These are phyloP conservation scores for Elongisporangium anandrum DNA, from an alignment of 352 stramenopile genomes.

Conservation along the genomic window DNA sequence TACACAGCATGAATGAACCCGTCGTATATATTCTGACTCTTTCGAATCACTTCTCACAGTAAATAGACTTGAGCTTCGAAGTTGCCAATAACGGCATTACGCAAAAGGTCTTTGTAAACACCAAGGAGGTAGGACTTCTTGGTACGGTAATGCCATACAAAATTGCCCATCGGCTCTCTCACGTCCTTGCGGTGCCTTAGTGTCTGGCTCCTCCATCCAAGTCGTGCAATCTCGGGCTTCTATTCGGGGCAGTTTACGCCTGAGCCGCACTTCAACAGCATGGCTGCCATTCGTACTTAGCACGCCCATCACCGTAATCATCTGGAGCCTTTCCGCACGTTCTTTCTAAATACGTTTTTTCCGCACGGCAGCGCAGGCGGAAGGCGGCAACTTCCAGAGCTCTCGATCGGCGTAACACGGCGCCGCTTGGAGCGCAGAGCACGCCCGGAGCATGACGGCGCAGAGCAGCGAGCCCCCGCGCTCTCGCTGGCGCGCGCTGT, in stretches of 20 bases:
- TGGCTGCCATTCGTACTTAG: background rate
- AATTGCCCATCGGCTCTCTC: too few relatives aligned
- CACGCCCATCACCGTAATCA: background rate
- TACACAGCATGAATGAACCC: too few relatives aligned
- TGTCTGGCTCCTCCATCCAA: too few relatives aligned
- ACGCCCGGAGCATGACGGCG: background rate
- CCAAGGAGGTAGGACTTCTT: too few relatives aligned
- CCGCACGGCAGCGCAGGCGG: background rate
- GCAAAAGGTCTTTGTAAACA: too few relatives aligned
- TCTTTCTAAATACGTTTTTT: conserved; percentile 1
- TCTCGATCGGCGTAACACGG: background rate
- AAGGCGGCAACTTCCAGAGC: background rate
- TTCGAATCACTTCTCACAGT: too few relatives aligned
- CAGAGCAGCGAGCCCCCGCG: background rate
- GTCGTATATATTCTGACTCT: too few relatives aligned
- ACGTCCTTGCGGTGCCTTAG: too few relatives aligned
- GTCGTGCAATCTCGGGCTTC: too few relatives aligned
- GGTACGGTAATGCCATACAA: too few relatives aligned
- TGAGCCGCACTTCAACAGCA: background rate
- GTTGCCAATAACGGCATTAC: too few relatives aligned
- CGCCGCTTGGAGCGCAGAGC: background rate
- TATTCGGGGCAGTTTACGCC: background rate
- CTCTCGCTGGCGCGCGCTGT: background rate
- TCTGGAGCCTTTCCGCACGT: background rate
- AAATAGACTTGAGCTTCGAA: too few relatives aligned